Conservation (phyloP, 345 rosid genomes). For the Arabidopsis arenosa region DNA sequence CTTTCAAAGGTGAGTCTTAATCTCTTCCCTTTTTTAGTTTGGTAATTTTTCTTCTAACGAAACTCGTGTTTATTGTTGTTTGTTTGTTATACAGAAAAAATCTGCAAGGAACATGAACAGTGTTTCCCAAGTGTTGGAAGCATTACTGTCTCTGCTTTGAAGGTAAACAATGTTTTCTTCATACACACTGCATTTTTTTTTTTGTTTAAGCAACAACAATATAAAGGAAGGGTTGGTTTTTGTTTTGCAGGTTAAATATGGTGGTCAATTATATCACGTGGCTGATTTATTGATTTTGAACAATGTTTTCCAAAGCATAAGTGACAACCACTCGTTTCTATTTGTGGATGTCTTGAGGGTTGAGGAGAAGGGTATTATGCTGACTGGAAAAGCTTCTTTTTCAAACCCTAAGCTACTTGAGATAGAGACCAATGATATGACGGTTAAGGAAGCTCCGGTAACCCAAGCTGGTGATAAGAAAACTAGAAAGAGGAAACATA, state of each 20-base stretch:
- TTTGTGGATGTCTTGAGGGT: not conserved
- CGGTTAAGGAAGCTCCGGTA: no score
- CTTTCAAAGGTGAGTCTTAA: not conserved
- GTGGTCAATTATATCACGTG: not conserved
- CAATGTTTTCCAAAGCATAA: not conserved
- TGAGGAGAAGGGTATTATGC: not conserved
- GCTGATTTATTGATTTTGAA: not conserved
- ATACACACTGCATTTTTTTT: no score
- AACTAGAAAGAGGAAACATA: no score
- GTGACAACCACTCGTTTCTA: not conserved
- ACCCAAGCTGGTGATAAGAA: no score
- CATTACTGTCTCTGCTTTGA: not conserved
- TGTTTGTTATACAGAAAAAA: not conserved
- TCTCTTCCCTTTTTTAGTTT: not conserved
- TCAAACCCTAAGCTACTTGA: no score
- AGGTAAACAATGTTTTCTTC: not conserved
- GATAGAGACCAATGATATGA: no score
- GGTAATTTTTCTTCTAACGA: not conserved
- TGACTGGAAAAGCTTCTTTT: no score
- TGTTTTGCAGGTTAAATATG: not conserved
- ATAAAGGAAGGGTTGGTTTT: not conserved
- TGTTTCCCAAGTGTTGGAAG: not conserved
- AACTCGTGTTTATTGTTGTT: not conserved
- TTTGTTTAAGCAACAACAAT: not conserved
- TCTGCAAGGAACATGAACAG: not conserved